A percentile compares a stretch with the other conserved stretches of the same genome.
These are phyloP conservation scores for Alternaria dauci DNA, from an alignment of 2,329 filamentous ascomycete genomes.

Conservation along the genomic window DNA sequence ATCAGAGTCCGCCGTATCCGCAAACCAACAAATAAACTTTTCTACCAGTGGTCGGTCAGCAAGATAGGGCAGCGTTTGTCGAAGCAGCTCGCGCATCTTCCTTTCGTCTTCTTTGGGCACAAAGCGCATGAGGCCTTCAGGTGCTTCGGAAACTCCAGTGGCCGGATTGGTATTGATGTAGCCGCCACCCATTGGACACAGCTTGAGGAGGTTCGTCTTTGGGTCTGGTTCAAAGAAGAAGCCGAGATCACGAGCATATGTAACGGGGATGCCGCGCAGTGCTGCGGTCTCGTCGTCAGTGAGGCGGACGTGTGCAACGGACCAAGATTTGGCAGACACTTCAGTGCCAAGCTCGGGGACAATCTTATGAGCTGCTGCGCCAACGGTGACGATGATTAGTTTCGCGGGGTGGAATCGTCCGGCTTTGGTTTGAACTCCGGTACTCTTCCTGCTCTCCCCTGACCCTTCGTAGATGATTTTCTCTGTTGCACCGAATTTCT, in stretches of 20 bases:
- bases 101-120: conserved; percentile 64
- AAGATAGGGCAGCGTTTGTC: conserved; percentile 62
- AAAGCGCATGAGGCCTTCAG: conserved; percentile 52
- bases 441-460: conserved; percentile 35
- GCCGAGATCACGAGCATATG: conserved; percentile 67
- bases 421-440: conserved; percentile 51
- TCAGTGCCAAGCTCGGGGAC: conserved; percentile 60
- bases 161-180: conserved; percentile 61
- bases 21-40: conserved; percentile 69
- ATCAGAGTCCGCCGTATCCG: conserved; percentile 67
- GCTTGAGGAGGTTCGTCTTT: conserved; percentile 65
- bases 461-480: conserved; percentile 53
- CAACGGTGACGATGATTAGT: conserved; percentile 61
- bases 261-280: conserved; percentile 67
- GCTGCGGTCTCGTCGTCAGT: conserved; percentile 62
- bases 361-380: conserved; percentile 60
- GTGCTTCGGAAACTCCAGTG: conserved; percentile 54
- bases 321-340: conserved; percentile 66
- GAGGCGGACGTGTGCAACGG: conserved; percentile 67
- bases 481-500: conserved; percentile 49
- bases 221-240: conserved; percentile 73
- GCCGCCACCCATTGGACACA: conserved; percentile 67
- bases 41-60: conserved; percentile 65
- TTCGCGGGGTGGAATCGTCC: conserved; percentile 50
- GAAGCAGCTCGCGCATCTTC: conserved; percentile 61